Evolutionary conservation across 148 eudicot species (phyloP), one percentile per base, ranked within the genome.

Genomic region (Fagopyrum homotropicum): DNA sequence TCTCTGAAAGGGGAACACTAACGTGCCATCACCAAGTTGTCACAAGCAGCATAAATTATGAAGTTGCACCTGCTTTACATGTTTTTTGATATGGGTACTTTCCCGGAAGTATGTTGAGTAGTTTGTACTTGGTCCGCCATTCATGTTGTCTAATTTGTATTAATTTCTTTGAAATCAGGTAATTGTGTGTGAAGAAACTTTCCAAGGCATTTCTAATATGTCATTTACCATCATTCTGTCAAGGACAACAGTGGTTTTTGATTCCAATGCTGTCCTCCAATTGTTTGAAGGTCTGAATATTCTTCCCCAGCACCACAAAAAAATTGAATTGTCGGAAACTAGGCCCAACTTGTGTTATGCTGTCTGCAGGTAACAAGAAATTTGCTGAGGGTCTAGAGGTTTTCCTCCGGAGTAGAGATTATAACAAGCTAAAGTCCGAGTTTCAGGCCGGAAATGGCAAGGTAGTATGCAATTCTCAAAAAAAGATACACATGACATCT

Each of bases 371-470:
- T 48, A 85, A 89, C 75, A 17, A 84, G 9, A 86, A 82, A 52
- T 90, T 79, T 46, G 87, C 89, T 0, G 76, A 82, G 61, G 84
- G 86, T 22, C 79, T 95, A 45, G 80, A 88, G 78, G 86, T 83
- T 3, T 95, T 89, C 79, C 82, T 95, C 73, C 75, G 81, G 72
- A 82, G 87, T 48, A 85, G 97, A 81, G 98, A 95, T 82, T 84
- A 81, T 72, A 76, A 82, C 74, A 85, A 83, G 75, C 79, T 94
- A 61, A 94, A 86, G 81, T 77, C 79, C 0, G 96, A 94, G 59
- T 92, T 92, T 82, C 97, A 88, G 74, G 75, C 47, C 5, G 93
- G 88, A 61, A 84, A 87, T 63, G 93, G 97, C 77, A 91, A 91
- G 97, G 97, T 91, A 54, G 43, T 76, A 45, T 15, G 2, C 16